Conservation (phyloP, 2,329 filamentous ascomycete genomes). For the Ascochyta koolunga region DNA sequence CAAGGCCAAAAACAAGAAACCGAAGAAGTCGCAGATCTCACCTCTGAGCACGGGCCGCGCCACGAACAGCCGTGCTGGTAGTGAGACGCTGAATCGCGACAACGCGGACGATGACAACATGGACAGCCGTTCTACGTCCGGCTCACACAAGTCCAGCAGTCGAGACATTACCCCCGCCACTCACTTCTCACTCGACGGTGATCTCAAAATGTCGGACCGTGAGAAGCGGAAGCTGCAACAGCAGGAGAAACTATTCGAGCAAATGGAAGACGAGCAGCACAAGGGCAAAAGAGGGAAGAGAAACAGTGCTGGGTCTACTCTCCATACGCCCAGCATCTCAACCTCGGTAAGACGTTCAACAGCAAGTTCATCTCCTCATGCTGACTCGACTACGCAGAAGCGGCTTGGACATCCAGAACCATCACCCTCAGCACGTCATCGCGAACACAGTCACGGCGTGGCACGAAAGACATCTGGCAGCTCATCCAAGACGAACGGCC, state of each 20-base stretch:
- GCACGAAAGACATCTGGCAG: slow-evolving; percentile 44
- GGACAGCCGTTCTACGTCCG: slow-evolving; percentile 64
- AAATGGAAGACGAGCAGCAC: slow-evolving; percentile 63
- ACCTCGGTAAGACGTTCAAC: slow-evolving; percentile 47
- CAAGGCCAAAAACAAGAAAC: slow-evolving; percentile 57
- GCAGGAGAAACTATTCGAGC: slow-evolving; percentile 66
- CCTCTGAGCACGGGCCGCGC: slow-evolving; percentile 60
- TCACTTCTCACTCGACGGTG: slow-evolving; percentile 55
- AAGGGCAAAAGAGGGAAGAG: slow-evolving; percentile 62
- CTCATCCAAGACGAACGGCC: slow-evolving; percentile 50
- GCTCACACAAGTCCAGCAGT: slow-evolving; percentile 62
- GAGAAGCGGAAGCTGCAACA: slow-evolving; percentile 68
- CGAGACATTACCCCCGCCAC: slow-evolving; percentile 66
- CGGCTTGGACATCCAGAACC: slow-evolving; percentile 45
- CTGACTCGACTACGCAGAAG: slow-evolving; percentile 41
- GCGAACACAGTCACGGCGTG: slow-evolving; percentile 44
- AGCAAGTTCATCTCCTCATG: slow-evolving; percentile 17
- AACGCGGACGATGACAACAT: slow-evolving; percentile 62
- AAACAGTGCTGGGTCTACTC: slow-evolving; percentile 60
- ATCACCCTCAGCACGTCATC: slow-evolving; percentile 44
- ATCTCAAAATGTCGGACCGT: slow-evolving; percentile 63
- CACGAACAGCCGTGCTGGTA: slow-evolving; percentile 65
- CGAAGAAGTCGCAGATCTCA: slow-evolving; percentile 57
- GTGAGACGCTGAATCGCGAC: slow-evolving; percentile 59
- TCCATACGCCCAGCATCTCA: slow-evolving; percentile 57